Evolutionary conservation across 2,329 filamentous ascomycete genomes (phyloP).

Genomic region (Allantophomopsis lycopodina): DNA sequence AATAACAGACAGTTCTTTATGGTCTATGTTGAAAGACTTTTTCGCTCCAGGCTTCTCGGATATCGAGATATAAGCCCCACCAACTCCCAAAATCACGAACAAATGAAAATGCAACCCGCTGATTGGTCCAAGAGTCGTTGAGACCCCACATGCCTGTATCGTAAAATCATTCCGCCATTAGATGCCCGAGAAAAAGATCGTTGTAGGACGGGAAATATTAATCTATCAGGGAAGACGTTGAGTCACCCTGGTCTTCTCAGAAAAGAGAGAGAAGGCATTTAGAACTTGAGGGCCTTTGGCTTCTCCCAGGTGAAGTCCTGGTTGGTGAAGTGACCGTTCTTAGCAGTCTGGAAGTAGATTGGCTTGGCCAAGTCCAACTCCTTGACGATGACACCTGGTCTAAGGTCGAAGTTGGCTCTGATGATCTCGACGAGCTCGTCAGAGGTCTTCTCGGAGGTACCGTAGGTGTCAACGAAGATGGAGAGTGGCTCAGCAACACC

Average conservation of each 20-base stretch:
- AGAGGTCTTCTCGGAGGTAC: conserved; percentile 78
- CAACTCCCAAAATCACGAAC: conserved; percentile 3
- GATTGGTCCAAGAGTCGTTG: conserved; percentile 16
- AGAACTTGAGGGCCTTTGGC: conserved; percentile 88
- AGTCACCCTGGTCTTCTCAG: conserved; percentile 11
- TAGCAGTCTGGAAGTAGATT: conserved; percentile 97
- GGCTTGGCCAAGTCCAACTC: conserved; percentile 90
- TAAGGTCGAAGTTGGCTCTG: conserved; percentile 90
- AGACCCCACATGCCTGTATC: conserved; percentile 15
- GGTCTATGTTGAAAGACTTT: conserved; percentile 24
- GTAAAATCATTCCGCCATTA: conserved; percentile 19
- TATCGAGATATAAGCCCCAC: not conserved
- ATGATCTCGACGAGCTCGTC: conserved; percentile 95
- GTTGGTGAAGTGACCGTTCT: conserved; percentile 99
- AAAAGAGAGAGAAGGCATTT: conserved; percentile 26
- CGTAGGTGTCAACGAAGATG: conserved; percentile 95
- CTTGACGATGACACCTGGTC: conserved; percentile 96
- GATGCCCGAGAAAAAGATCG: conserved; percentile 12
- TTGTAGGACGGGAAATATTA: conserved; percentile 6
- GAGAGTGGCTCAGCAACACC: conserved; percentile 96
- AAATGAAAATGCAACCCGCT: conserved; percentile 7
- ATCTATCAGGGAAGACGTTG: conserved; percentile 15
- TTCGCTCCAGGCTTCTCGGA: conserved; percentile 10
- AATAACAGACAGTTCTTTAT: conserved; percentile 14
- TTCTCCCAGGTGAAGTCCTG: conserved; percentile 97